Evolutionary conservation across 2,329 filamentous ascomycete species (phyloP).

Genomic region (Apiospora saccharicola): DNA sequence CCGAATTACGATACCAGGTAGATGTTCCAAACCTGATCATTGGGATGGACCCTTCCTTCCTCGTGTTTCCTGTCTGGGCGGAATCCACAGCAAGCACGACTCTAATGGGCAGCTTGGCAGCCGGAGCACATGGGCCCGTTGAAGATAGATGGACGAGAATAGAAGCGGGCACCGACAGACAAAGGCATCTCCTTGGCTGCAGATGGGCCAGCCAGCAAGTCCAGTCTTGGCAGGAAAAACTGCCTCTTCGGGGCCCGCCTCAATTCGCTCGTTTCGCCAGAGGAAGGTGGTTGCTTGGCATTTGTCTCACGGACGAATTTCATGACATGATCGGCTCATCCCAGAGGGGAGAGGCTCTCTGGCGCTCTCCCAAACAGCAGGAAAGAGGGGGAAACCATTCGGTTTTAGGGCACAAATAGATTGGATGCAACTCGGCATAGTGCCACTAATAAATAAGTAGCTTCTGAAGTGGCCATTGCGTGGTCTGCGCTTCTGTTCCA

Average conservation of each 20-base stretch:
- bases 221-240: not conserved
- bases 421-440: not conserved
- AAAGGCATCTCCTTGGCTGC: not conserved
- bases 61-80: not conserved
- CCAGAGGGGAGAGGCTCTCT: not conserved
- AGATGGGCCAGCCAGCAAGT: not conserved
- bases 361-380: too few species aligned
- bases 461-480: not conserved
- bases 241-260: not conserved
- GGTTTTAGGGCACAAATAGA: not conserved
- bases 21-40: not conserved
- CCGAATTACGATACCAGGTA: not conserved
- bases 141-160: not conserved
- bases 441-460: not conserved
- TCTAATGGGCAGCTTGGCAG: not conserved
- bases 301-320: slow-evolving; percentile 1
- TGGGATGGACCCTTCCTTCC: not conserved
- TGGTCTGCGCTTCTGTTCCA: not conserved
- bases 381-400: not conserved
- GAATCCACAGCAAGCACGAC: not conserved
- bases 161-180: not conserved
- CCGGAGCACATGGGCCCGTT: slow-evolving; percentile 4
- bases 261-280: not conserved
- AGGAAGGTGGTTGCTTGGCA: slow-evolving; percentile 16
- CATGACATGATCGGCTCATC: slow-evolving; percentile 5